Conservation (phyloP, 2,329 filamentous ascomycete species). For the Aspergillus hortae region DNA sequence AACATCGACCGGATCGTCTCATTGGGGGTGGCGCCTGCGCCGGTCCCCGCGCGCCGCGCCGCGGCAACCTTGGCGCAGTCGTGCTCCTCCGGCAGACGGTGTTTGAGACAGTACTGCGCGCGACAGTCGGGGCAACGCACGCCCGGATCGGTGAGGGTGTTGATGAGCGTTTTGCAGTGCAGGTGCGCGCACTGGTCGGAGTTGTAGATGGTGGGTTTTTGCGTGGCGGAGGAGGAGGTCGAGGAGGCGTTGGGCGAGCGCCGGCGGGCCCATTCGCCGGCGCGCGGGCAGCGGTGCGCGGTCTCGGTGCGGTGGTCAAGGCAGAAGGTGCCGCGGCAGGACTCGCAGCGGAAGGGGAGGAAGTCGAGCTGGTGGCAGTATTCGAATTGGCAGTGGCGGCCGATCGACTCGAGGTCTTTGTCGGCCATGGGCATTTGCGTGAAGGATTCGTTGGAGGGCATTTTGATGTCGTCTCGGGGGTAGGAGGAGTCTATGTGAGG, state of each 20-base stretch:
- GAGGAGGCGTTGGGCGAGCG: slow-evolving; percentile 25
- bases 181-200: slow-evolving; percentile 50
- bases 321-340: slow-evolving; percentile 79
- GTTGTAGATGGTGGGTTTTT: slow-evolving; percentile 55
- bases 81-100: slow-evolving; percentile 64
- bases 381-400: slow-evolving; percentile 83
- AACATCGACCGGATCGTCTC: slow-evolving; percentile 73
- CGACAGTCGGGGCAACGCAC: slow-evolving; percentile 50
- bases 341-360: slow-evolving; percentile 89
- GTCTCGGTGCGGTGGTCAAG: slow-evolving; percentile 89
- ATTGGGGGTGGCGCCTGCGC: slow-evolving; percentile 36
- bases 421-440: slow-evolving; percentile 48
- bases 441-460: slow-evolving; percentile 23
- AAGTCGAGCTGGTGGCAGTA: slow-evolving; percentile 97
- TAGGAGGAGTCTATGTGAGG: neutral
- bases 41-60: slow-evolving; percentile 45
- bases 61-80: slow-evolving; percentile 73
- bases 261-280: slow-evolving; percentile 59
- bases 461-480: slow-evolving; percentile 18
- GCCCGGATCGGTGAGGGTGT: slow-evolving; percentile 49
- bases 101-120: slow-evolving; percentile 49
- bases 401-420: slow-evolving; percentile 78
- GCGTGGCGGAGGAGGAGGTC: slow-evolving; percentile 26
- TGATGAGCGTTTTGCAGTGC: slow-evolving; percentile 51
- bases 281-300: slow-evolving; percentile 65